Base-by-base conservation (phyloP, 805 yeast genomes). In the Scheffersomyces spartinae region DNA sequence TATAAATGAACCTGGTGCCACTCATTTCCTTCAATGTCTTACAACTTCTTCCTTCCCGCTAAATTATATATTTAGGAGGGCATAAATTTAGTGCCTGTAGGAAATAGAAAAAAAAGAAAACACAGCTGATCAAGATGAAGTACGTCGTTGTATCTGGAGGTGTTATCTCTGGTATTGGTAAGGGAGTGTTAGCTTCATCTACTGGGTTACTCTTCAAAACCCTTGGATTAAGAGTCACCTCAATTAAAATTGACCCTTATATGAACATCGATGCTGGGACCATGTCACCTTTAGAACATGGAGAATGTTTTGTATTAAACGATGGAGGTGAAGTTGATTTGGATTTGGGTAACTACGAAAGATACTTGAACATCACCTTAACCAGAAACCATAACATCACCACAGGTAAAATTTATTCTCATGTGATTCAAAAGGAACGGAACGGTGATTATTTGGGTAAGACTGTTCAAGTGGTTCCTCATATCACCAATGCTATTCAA, bases 201-300 rank as follows among this genome's bases (percentile, higher is more conserved):
- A 91, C 97, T 17, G 99, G 99, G 33, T 74, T 91, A 59, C 56
- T 91, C 37, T 70, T 91, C 57, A 91, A 91, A 56, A 86, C 98
- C 20, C 61, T 83, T 31, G 99, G 99, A 33, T 68, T 81, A 45
- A 77, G 94, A 49, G 97, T 88, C 35, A 88, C 98, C 4, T 85
- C 97, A 9, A 88, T 91, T 63, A 91, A 91, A 57, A 91, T 91
- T 46, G 99, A 91, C 62, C 99, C 99, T 20, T 91, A 91, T 60
- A 82, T 91, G 94, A 91, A 91, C 61, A 84, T 91, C 41, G 99
- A 91, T 62, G 99, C 99, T 20, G 99, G 99, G 44, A 91, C 99
- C 23, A 91, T 91, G 99, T 83, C 95, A 21, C 99, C 99, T 13
- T 65, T 91, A 49, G 99, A 91, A 57, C 99, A 91, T 51, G 98